Conservation (phyloP, 148 eudicot species). For the Pharnaceum exiguum region DNA sequence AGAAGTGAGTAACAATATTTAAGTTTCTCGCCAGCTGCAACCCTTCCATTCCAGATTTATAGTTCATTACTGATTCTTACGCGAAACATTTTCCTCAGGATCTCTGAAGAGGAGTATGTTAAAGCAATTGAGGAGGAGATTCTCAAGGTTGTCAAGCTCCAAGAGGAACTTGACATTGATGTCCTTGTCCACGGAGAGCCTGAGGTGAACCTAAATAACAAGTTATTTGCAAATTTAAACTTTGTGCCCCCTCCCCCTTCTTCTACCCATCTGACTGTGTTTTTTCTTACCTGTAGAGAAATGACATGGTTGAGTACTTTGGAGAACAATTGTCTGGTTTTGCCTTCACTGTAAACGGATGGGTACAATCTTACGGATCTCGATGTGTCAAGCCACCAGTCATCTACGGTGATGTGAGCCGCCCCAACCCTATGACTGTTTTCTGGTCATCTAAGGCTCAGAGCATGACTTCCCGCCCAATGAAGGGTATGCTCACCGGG, state of each 20-base stretch:
- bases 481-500: slow-evolving; percentile 98
- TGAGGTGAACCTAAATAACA: slow-evolving; percentile 39
- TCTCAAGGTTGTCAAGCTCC: slow-evolving; percentile 82
- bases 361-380: slow-evolving; percentile 96
- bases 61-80: slow-evolving; percentile 1
- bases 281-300: slow-evolving; percentile 43
- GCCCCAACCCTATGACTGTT: slow-evolving; percentile 92
- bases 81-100: slow-evolving; percentile 30
- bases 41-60: not conserved
- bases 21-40: not conserved
- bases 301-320: slow-evolving; percentile 96
- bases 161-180: slow-evolving; percentile 90
- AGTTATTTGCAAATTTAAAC: not conserved
- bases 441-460: slow-evolving; percentile 91
- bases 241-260: not conserved
- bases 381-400: slow-evolving; percentile 98
- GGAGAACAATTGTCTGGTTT: slow-evolving; percentile 95
- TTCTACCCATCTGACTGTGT: slow-evolving; percentile 1
- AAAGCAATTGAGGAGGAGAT: slow-evolving; percentile 83
- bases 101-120: slow-evolving; percentile 76
- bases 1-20: slow-evolving; percentile 46
- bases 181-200: slow-evolving; percentile 97
- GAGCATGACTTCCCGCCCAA: slow-evolving; percentile 93
- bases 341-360: slow-evolving; percentile 85
- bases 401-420: slow-evolving; percentile 96